Conservation (phyloP, 192 early-diverging fungal genomes). For the Allomyces arbusculus region DNA sequence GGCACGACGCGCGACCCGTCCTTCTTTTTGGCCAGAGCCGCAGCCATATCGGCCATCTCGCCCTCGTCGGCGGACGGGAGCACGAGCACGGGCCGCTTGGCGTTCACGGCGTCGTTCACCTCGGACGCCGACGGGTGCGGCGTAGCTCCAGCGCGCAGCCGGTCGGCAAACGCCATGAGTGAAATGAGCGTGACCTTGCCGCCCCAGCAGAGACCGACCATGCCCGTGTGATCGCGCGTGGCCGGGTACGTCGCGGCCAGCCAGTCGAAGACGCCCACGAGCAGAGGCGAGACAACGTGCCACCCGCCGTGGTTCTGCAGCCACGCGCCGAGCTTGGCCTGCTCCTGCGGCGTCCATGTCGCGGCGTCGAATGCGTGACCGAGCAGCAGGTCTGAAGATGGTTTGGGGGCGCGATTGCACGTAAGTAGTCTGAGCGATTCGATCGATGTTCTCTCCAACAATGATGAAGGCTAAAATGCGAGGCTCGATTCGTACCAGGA, state of each 20-base stretch:
- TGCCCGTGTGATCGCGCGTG: constrained; percentile 1
- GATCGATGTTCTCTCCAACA: not conserved
- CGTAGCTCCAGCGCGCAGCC: not conserved
- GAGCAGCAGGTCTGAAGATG: too few relatives aligned
- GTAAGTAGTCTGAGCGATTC: too few relatives aligned
- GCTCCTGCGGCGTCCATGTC: not conserved
- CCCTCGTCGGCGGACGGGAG: constrained; percentile 5
- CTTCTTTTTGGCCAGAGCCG: too few relatives aligned
- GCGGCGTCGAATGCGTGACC: too few relatives aligned
- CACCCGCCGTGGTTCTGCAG: too few relatives aligned
- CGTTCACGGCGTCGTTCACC: not conserved
- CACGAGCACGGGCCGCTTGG: constrained; percentile 1
- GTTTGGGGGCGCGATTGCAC: too few relatives aligned
- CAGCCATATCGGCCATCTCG: not conserved
- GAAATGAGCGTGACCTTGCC: constrained; percentile 1
- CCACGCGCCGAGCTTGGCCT: too few relatives aligned
- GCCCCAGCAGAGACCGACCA: constrained; percentile 9
- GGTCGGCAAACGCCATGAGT: too few relatives aligned
- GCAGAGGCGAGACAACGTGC: too few relatives aligned
- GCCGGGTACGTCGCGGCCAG: not conserved
- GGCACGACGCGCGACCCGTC: not conserved
- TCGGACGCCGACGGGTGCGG: constrained; percentile 3
- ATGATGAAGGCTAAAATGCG: not conserved
- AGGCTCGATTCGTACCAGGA: constrained; percentile 1
- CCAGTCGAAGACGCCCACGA: not conserved